These are phyloP conservation scores for Cyberlindnera suaveolens DNA, from an alignment of 805 yeast species.

Conservation along the genomic window DNA sequence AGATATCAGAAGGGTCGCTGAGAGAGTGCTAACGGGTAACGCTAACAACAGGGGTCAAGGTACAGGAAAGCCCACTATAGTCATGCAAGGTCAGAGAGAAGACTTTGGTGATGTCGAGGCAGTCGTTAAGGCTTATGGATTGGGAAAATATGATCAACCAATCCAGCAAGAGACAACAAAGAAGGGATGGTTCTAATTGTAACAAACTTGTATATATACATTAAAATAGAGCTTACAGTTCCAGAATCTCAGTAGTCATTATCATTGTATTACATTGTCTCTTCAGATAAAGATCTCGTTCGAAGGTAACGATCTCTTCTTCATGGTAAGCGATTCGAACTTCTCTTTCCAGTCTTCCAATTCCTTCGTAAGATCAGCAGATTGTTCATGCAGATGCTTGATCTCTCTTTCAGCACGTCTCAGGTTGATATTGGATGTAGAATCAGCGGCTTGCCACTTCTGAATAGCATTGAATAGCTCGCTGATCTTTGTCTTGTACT, in stretches of 20 bases:
- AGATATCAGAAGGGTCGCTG: constrained; percentile 72
- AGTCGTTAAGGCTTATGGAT: constrained; percentile 62
- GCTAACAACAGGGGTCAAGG: constrained; percentile 41
- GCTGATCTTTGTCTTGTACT: constrained; percentile 44
- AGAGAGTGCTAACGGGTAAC: constrained; percentile 65
- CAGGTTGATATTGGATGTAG: constrained; percentile 35
- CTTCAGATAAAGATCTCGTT: constrained; percentile 23
- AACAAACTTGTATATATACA: neutral
- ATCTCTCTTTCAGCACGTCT: constrained; percentile 52
- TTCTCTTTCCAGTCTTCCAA: constrained; percentile 47
- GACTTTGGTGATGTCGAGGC: constrained; percentile 77
- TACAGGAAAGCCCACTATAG: constrained; percentile 71
- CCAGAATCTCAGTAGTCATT: neutral
- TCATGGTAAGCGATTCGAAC: constrained; percentile 22
- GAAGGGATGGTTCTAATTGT: constrained; percentile 24
- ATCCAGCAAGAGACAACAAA: constrained; percentile 5
- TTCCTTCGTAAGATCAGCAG: constrained; percentile 49
- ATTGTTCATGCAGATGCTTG: constrained; percentile 46
- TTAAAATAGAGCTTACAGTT: neutral
- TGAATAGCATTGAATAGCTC: constrained; percentile 40
- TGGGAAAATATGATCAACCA: constrained; percentile 26
- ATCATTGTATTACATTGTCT: neutral
- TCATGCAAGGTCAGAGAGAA: constrained; percentile 83
- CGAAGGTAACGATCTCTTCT: constrained; percentile 13
- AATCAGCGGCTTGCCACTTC: constrained; percentile 37